Base-by-base conservation (phyloP, 768 basidiomycete genomes). In the Neoboletus magnificus region DNA sequence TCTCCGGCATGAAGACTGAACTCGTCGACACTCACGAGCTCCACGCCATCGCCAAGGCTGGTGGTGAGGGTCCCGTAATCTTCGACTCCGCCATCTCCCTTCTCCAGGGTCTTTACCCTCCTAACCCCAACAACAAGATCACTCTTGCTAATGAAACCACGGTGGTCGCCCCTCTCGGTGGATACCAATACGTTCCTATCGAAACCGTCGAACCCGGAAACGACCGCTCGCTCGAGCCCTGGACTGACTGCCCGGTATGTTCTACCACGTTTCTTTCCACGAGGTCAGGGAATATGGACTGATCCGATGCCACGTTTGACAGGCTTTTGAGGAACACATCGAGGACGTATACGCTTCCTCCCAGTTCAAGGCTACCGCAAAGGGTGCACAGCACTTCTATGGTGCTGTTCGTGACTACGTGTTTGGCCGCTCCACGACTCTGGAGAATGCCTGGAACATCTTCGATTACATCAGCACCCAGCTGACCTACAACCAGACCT, bases 181-280 rank as follows among this genome's bases (percentile, higher is more conserved):
- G 90, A 3, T 94, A 93, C 71, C 90, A 93, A 72, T 94, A 93
- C 61, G 81, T 94, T 46, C 89, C 91, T 1, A 89, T 91, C 30
- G 87, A 92, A 76, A 91, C 90, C n/a, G 86, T 93, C 47, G 89
- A 91, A 69, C 87, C 91, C 29, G 80, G 79, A 50, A 89, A 91
- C 60, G 88, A 91, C 68, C 84, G 88, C 64, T 88, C 88, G 23
- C 76, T 93, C 57, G 90, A 94, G 73, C 86, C 86, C 61, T 93
- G 88, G 89, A 84, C 82, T 8, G 70, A 76, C 58, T 86, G 84
- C 64, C 79, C 80, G 1, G 81, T 83, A 68, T 25, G 75, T 65
- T 23, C 20, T 30, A 11, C 33, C 32, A 43, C 23, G 4, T 13
- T 46, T 52, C 49, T 22, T 54, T 27, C 45, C 43, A 49, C 40